Evolutionary conservation across 2,329 filamentous ascomycete genomes (phyloP).

Genomic region (Diaporthe humulicola): DNA sequence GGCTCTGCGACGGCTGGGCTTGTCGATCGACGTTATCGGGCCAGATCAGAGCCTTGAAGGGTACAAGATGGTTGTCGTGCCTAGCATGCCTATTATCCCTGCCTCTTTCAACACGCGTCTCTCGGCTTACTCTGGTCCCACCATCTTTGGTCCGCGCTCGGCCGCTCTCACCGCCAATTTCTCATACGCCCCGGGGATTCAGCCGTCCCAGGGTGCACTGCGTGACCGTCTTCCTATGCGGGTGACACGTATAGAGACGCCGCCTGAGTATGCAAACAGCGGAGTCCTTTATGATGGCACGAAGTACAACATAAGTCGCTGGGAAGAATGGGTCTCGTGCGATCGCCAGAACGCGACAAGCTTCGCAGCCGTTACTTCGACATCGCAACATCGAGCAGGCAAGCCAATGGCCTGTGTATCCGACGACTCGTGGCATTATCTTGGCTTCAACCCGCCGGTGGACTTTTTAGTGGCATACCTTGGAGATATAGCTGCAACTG

Average conservation of each 20-base stretch:
- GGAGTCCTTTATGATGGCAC: slow-evolving; percentile 40
- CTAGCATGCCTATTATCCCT: slow-evolving; percentile 43
- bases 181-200: slow-evolving; percentile 41
- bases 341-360: slow-evolving; percentile 39
- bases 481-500: slow-evolving; percentile 41
- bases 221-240: slow-evolving; percentile 42
- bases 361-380: slow-evolving; percentile 41
- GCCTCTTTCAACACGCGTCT: slow-evolving; percentile 39
- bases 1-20: slow-evolving; percentile 43
- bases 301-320: slow-evolving; percentile 41
- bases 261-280: slow-evolving; percentile 41
- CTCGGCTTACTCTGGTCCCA: slow-evolving; percentile 38
- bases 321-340: slow-evolving; percentile 44
- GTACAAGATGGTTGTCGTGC: slow-evolving; percentile 44
- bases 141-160: slow-evolving; percentile 43
- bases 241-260: slow-evolving; percentile 44
- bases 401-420: slow-evolving; percentile 42
- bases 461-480: slow-evolving; percentile 43
- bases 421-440: slow-evolving; percentile 40
- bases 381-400: slow-evolving; percentile 41
- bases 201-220: slow-evolving; percentile 41
- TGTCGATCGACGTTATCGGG: slow-evolving; percentile 43
- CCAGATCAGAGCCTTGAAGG: slow-evolving; percentile 41
- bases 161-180: slow-evolving; percentile 42
- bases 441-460: slow-evolving; percentile 43